Conservation (phyloP, 768 basidiomycete species). For the Leccinellum luteum region DNA sequence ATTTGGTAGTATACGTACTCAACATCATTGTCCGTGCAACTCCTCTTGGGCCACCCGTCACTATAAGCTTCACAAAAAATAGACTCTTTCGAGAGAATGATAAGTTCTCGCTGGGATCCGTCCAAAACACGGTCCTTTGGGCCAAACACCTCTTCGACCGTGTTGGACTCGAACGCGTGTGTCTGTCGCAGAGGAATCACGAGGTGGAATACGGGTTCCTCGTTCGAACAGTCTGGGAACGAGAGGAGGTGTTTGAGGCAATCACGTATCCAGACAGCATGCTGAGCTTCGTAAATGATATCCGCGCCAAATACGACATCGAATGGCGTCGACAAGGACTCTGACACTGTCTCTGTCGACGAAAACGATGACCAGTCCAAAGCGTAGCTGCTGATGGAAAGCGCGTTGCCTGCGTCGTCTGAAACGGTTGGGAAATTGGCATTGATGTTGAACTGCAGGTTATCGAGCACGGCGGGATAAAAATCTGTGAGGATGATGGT, state of each 20-base stretch:
- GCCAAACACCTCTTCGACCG: conserved; percentile 56
- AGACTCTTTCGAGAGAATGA: conserved; percentile 51
- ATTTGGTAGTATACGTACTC: conserved; percentile 73
- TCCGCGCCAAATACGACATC: conserved; percentile 55
- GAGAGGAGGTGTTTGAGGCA: conserved; percentile 41
- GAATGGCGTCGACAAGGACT: conserved; percentile 36
- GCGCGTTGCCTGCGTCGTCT: not conserved
- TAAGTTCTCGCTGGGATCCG: conserved; percentile 33
- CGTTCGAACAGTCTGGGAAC: conserved; percentile 10
- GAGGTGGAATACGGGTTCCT: conserved; percentile 54
- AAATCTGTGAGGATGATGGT: conserved; percentile 48
- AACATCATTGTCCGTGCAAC: conserved; percentile 46
- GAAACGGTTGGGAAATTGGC: conserved; percentile 30
- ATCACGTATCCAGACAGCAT: conserved; percentile 45
- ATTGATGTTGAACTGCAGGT: conserved; percentile 44
- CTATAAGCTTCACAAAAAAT: conserved; percentile 51
- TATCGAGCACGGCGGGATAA: conserved; percentile 46
- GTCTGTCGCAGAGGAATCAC: conserved; percentile 74
- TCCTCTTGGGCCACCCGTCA: conserved; percentile 22
- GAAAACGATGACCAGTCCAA: conserved; percentile 42
- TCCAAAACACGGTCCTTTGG: not conserved
- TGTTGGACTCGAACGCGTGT: conserved; percentile 54
- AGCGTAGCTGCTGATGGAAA: conserved; percentile 25
- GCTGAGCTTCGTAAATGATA: conserved; percentile 50
- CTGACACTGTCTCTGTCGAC: conserved; percentile 8